Percentiles rank a stretch among this genome's conserved stretches.
Evolutionary conservation across 768 basidiomycete species (phyloP).

Genomic region (Crucibulum laeve): DNA sequence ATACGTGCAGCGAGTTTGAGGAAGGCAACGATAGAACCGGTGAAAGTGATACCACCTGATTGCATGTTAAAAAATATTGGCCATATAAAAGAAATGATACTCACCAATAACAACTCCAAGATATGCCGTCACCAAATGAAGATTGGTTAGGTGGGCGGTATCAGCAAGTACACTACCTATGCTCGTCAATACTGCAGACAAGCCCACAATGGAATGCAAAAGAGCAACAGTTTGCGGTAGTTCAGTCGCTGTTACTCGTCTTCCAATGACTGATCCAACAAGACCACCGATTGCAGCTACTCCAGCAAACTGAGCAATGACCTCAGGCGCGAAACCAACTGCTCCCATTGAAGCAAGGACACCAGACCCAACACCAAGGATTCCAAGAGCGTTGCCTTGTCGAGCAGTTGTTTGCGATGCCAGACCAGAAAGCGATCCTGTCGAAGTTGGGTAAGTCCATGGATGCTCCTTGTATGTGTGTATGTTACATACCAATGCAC

Average conservation of each 20-base stretch:
- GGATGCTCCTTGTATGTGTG: neutral
- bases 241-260: conserved; percentile 84
- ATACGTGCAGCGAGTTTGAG: conserved; percentile 82
- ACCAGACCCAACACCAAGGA: conserved; percentile 80
- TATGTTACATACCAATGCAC: conserved; percentile 64
- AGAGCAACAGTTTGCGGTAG: conserved; percentile 78
- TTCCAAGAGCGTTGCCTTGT: conserved; percentile 85
- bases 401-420: conserved; percentile 78
- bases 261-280: conserved; percentile 69
- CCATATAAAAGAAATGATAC: conserved; percentile 5
- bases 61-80: neutral
- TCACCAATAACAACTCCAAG: conserved; percentile 81
- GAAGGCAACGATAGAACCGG: conserved; percentile 87
- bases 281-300: conserved; percentile 72
- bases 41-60: conserved; percentile 79
- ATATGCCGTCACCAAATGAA: conserved; percentile 84
- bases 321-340: conserved; percentile 74
- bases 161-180: conserved; percentile 79
- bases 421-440: conserved; percentile 77
- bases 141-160: conserved; percentile 57
- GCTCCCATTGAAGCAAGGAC: conserved; percentile 78
- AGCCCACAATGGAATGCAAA: conserved; percentile 84
- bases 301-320: conserved; percentile 74
- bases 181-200: conserved; percentile 85
- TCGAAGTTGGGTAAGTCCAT: conserved; percentile 1